Base-by-base conservation (phyloP, 2,329 filamentous ascomycete genomes). In the Talaromyces sp. region DNA sequence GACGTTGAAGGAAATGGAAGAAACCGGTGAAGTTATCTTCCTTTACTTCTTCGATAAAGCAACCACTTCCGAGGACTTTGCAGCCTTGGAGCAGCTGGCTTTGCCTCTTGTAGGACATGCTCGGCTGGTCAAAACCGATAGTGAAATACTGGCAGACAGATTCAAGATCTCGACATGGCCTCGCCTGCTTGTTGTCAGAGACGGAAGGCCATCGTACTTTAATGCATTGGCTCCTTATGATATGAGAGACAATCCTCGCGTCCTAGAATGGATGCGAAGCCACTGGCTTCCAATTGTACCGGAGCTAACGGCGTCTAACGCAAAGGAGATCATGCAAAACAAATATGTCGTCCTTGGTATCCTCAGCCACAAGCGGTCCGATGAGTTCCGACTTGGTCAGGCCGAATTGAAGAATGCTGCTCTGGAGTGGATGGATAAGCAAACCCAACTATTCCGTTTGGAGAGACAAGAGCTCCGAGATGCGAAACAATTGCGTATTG, bases 91-190 rank as follows among this genome's bases (percentile, higher is more conserved):
- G 62, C 86, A 91, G 39, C 78, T 99, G 33, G 90, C 91, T 15
- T 80, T 97, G 56, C 92, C 86, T 72, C 81, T 99, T 58, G 91
- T 99, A 60, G 94, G 93, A 33, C 91, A 91, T 69, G 94, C 90
- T 28, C 94, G 89, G 72, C 80, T 99, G 54, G 92, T 97, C 66
- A 97, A 96, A 80, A 96, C 92, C 1, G 86, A 88, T 62, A 91
- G 94, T 68, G 80, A 84, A 13, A 81, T 81, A 55, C 80, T 99
- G 59, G 87, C 84, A 60, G 83, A 91, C 46, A 83, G 90, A 58
- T 99, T 92, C 81, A 96, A 95, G 80, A 94, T 99, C 67, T 92
- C 89, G 3, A 97, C 93, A 0, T 97, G 91, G 90, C 94, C 94
- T n/a, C 86, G 93, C 57, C 79, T 99, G 43, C 75, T 99, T 60